A percentile compares a stretch with the other conserved stretches of the same genome.
Evolutionary conservation across 306 rosid genomes (phyloP).

Genomic region (Comarum palustre): DNA sequence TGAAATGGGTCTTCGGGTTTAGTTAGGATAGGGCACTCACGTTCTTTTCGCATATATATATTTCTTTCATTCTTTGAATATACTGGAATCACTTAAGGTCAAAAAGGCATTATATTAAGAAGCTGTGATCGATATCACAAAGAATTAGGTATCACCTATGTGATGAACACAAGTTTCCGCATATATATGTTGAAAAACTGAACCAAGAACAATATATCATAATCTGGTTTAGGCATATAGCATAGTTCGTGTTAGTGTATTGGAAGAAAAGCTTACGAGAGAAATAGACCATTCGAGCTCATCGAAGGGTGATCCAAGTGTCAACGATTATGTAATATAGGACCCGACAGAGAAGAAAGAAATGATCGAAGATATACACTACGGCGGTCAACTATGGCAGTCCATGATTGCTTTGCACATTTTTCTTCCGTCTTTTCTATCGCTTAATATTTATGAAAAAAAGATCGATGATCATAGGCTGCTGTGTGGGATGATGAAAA

Average conservation of each 20-base stretch:
- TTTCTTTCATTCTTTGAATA: background rate
- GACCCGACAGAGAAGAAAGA: background rate
- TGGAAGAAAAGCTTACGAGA: background rate
- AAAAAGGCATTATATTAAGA: background rate
- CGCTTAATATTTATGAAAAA: background rate
- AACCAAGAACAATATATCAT: background rate
- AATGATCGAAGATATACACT: background rate
- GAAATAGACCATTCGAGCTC: background rate
- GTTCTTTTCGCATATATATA: background rate
- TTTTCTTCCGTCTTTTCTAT: slow-evolving; percentile 1
- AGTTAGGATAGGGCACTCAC: slow-evolving; percentile 5
- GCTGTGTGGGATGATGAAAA: no score
- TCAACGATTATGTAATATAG: slow-evolving; percentile 3
- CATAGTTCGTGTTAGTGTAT: background rate
- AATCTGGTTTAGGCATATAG: background rate
- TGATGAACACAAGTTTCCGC: slow-evolving; percentile 11
- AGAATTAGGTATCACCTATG: background rate
- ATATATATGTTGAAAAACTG: background rate
- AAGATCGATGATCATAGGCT: no score
- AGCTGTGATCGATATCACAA: background rate
- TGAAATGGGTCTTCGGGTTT: slow-evolving; percentile 1
- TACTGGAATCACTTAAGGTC: background rate
- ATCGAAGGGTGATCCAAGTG: background rate
- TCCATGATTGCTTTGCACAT: background rate
- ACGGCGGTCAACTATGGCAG: slow-evolving; percentile 13